Conservation (phyloP, 345 rosid genomes). For the Linum usitatissimum region DNA sequence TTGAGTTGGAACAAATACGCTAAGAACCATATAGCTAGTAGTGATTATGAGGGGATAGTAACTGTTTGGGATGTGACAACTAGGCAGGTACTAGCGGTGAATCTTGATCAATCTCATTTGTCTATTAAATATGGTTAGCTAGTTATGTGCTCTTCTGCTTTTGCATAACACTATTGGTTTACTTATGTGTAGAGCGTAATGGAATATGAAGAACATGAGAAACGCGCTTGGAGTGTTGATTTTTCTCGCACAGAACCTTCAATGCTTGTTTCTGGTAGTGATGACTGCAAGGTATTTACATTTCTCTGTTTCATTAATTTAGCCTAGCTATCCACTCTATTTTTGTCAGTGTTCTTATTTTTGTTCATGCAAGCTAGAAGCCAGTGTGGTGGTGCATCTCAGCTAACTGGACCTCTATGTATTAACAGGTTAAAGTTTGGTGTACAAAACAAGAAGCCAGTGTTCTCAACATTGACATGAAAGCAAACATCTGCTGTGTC, state of each 20-base stretch:
- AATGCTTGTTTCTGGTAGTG: slow-evolving; percentile 97
- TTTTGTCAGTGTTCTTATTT: not conserved
- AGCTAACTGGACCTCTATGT: slow-evolving; percentile 10
- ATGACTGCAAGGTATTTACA: slow-evolving; percentile 76
- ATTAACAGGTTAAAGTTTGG: slow-evolving; percentile 90
- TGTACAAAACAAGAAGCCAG: slow-evolving; percentile 95
- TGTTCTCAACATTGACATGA: slow-evolving; percentile 90
- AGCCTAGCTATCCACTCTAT: not conserved
- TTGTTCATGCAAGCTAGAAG: not conserved
- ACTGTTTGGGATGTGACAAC: slow-evolving; percentile 98
- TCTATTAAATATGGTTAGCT: not conserved
- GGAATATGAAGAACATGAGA: slow-evolving; percentile 99
- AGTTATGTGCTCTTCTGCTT: not conserved
- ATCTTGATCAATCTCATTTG: not conserved
- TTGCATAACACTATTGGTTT: not conserved
- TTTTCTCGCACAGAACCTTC: slow-evolving; percentile 86
- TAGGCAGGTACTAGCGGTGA: slow-evolving; percentile 49
- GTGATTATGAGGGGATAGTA: slow-evolving; percentile 96
- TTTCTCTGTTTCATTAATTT: slow-evolving; percentile 3
- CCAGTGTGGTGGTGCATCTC: not conserved
- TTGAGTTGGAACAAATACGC: slow-evolving; percentile 92
- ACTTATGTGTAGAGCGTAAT: slow-evolving; percentile 52
- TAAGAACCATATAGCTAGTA: slow-evolving; percentile 92
- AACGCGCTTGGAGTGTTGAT: slow-evolving; percentile 99
- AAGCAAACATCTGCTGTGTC: slow-evolving; percentile 96